Base-by-base conservation (phyloP, 495 filamentous ascomycete genomes). In the Xylaria longipes region DNA sequence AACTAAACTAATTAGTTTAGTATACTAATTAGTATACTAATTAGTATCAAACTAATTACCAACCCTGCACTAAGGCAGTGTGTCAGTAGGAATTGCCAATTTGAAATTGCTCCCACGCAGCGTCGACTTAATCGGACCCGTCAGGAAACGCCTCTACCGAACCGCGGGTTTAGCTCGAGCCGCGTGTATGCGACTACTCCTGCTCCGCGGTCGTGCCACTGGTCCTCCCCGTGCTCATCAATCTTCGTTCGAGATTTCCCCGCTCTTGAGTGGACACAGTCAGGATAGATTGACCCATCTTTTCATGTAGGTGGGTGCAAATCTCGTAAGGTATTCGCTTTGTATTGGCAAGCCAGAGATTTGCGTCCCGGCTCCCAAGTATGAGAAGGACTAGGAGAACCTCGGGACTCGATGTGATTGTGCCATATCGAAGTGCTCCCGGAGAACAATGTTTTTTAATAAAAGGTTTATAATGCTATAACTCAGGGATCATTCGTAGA, bases 31-130 rank as follows among this genome's bases (percentile, higher is more conserved):
- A n/a, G n/a, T n/a, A n/a, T n/a, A n/a, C n/a, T n/a, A n/a, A n/a
- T n/a, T n/a, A n/a, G n/a, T n/a, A n/a, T n/a, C n/a, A n/a, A n/a
- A n/a, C n/a, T n/a, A n/a, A n/a, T n/a, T n/a, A n/a, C n/a, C n/a
- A n/a, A n/a, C n/a, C n/a, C n/a, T n/a, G n/a, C 65, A 67, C 65
- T 67, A 67, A 67, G 33, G 35, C 63, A 65, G 63, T 37, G 9
- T 20, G 27, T 27, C 48, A 52, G 48, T 52, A 25, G 48, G 22
- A 52, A 12, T 52, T 52, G 11, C 31, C 33, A n/a, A 60, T 35
- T 60, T 60, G 31, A n/a, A 35, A 35, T 60, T 60, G 33, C 33
- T 60, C 57, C 57, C 57, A 60, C 57, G 33, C 33, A 60, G 57
- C 57, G 33, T 60, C 57, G 29, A 14, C 31, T 60, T 60, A 60